A percentile compares a stretch with the other conserved stretches of the same genome.
Conservation (phyloP, 305 asterid genomes). For the Ajuga reptans region DNA sequence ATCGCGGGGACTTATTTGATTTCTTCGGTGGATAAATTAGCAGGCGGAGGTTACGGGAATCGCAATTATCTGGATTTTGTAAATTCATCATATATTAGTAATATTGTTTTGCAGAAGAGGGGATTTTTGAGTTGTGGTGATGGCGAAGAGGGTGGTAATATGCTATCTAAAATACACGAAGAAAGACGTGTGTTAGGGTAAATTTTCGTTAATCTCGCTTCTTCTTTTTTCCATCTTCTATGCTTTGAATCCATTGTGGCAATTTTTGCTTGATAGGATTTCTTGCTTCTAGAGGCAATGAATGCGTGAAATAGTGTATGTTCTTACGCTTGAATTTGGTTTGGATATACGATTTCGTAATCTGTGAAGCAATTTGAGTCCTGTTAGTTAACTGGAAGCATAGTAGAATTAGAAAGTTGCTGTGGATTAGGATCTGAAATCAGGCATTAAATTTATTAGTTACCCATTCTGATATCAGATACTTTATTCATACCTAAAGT, state of each 20-base stretch:
- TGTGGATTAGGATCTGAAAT: not conserved
- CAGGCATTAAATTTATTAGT: not conserved
- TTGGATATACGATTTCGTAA: not conserved
- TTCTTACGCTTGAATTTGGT: slow-evolving; percentile 1
- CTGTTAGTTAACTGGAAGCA: not conserved
- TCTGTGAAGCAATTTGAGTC: not conserved
- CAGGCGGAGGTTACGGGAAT: slow-evolving; percentile 17
- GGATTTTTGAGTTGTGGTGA: slow-evolving; percentile 75
- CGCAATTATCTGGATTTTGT: slow-evolving; percentile 15
- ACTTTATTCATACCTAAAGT: not conserved
- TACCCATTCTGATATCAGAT: not conserved
- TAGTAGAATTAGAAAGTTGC: not conserved
- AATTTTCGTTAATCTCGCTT: not conserved
- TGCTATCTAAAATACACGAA: slow-evolving; percentile 55
- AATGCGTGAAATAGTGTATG: not conserved
- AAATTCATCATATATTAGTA: slow-evolving; percentile 17
- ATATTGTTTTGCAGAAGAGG: slow-evolving; percentile 39
- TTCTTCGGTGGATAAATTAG: slow-evolving; percentile 17
- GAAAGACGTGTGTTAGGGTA: slow-evolving; percentile 71
- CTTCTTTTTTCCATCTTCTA: not conserved
- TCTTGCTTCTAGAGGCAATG: not conserved
- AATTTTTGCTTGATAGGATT: not conserved
- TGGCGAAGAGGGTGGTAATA: slow-evolving; percentile 62
- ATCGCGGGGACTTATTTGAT: slow-evolving; percentile 22
- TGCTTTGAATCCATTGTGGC: not conserved